phyloP scores from a whole-genome alignment of 169 alveolate species.

The Eimeria brunetti region DNA sequence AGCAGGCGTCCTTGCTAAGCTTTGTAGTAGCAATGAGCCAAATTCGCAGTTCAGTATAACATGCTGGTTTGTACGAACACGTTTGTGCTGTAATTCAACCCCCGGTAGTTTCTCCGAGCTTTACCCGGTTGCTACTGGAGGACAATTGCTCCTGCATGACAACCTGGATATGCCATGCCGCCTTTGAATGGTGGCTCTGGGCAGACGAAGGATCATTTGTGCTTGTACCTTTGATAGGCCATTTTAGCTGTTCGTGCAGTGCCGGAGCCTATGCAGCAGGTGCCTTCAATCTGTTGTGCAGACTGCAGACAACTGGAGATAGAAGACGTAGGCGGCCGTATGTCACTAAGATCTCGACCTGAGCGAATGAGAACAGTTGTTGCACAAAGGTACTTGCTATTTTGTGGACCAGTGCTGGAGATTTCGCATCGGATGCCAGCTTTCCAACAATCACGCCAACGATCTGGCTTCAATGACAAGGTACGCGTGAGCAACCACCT shows the following conservation, averaged over 20 bases:
- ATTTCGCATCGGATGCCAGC: neutral
- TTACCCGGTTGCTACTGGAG: neutral
- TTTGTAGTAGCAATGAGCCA: neutral
- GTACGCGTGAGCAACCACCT: neutral
- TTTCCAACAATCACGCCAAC: neutral
- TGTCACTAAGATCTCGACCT: no score
- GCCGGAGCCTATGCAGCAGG: neutral
- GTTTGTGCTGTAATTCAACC: neutral
- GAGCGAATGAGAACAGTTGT: no score
- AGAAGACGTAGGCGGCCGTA: no score
- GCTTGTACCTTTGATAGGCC: neutral
- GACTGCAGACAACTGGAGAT: no score
- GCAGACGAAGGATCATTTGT: neutral
- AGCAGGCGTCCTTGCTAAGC: neutral
- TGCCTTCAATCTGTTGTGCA: neutral
- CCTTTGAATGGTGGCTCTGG: neutral
- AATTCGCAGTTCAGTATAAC: neutral
- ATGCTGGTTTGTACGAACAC: neutral
- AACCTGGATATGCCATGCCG: neutral
- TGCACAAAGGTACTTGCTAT: no score
- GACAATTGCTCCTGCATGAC: neutral
- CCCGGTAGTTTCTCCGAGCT: neutral
- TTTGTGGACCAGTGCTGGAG: neutral
- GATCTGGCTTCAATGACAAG: neutral
- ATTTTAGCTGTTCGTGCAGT: neutral